These are phyloP conservation scores for Camelina laxa DNA, from an alignment of 345 rosid genomes.

Conservation along the genomic window DNA sequence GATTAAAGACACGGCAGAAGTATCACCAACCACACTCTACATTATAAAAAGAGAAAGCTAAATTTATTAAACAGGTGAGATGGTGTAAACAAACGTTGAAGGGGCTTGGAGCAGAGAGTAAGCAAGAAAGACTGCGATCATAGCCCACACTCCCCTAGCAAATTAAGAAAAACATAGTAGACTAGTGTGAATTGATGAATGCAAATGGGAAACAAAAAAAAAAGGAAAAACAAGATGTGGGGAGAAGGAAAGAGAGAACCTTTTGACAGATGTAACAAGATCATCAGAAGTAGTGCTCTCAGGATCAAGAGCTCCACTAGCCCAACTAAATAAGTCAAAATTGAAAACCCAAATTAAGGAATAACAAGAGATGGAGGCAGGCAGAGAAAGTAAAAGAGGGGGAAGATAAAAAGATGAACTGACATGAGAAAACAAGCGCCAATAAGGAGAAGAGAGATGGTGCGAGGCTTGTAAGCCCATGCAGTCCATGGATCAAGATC, in stretches of 20 bases:
- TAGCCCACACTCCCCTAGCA: conserved; percentile 93
- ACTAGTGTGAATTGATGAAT: conserved; percentile 30
- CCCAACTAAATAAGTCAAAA: conserved; percentile 64
- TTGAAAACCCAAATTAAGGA: conserved; percentile 10
- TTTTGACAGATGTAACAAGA: conserved; percentile 87
- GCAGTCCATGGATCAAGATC: conserved; percentile 99
- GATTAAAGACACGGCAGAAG: conserved; percentile 30
- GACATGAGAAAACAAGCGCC: conserved; percentile 97
- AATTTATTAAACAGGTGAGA: not conserved
- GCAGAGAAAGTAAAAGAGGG: not conserved
- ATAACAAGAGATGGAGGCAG: not conserved
- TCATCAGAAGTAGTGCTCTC: conserved; percentile 66
- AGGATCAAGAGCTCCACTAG: conserved; percentile 95
- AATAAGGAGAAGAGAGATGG: conserved; percentile 80
- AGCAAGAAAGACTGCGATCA: conserved; percentile 97
- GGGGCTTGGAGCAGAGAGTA: conserved; percentile 98
- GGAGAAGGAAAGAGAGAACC: conserved; percentile 51
- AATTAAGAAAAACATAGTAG: conserved; percentile 37
- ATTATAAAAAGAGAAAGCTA: not conserved
- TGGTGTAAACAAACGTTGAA: conserved; percentile 61
- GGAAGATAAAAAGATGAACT: conserved; percentile 43
- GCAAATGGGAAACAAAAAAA: not conserved
- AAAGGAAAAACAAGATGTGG: not conserved
- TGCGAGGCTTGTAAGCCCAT: conserved; percentile 98
- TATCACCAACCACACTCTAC: conserved; percentile 4